These are phyloP conservation scores for Trametes polyzona DNA, from an alignment of 1,284 basidiomycete genomes.

Conservation along the genomic window DNA sequence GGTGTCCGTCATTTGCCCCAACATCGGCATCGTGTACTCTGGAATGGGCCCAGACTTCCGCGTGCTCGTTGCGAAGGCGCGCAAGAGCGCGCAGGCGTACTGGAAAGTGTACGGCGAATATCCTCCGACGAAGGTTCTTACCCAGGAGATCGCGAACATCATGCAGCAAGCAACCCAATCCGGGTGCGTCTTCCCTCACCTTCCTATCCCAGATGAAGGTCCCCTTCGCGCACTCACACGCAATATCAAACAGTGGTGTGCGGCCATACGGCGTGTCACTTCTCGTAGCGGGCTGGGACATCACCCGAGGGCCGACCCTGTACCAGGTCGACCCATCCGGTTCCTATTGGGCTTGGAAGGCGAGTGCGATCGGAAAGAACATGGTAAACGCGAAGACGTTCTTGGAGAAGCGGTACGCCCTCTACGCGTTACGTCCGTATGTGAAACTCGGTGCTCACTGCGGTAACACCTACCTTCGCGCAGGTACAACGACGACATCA, in stretches of 20 bases:
- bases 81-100: conserved; percentile 98
- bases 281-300: conserved; percentile 96
- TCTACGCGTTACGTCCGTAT: conserved; percentile 13
- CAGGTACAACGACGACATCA: conserved; percentile 99
- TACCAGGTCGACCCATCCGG: conserved; percentile 99
- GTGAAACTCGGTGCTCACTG: conserved; percentile 1
- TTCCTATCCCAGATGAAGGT: conserved; percentile 11
- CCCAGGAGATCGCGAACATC: conserved; percentile 95
- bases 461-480: conserved; percentile 25
- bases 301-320: conserved; percentile 87
- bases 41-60: conserved; percentile 99
- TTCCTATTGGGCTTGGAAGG: conserved; percentile 99
- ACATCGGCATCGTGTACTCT: conserved; percentile 99
- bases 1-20: conserved; percentile 95
- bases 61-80: conserved; percentile 89
- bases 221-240: background rate
- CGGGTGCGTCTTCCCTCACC: conserved; percentile 65
- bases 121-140: conserved; percentile 95
- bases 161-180: conserved; percentile 99
- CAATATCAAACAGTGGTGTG: conserved; percentile 74
- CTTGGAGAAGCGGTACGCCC: conserved; percentile 89
- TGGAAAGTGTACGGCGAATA: conserved; percentile 99
- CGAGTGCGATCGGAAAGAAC: conserved; percentile 99
- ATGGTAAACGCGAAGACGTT: conserved; percentile 99
- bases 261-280: conserved; percentile 97